phyloP scores from a whole-genome alignment of 306 rosid species.

The Calophaca sinica region DNA sequence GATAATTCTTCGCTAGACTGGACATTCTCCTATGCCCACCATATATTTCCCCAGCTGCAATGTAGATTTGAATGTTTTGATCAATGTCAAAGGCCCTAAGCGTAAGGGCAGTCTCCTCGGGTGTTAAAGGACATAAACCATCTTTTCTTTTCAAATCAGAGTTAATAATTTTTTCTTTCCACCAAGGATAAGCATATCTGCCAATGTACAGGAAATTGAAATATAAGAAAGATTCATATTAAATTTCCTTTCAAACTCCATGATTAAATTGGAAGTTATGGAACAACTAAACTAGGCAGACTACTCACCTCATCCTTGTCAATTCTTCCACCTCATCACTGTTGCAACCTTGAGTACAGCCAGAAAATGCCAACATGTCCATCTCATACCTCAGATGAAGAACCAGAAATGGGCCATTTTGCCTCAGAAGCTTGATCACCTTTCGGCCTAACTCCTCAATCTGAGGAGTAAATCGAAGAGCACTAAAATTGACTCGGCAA shows the following conservation, averaged over 20 bases:
- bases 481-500: constrained; percentile 88
- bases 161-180: constrained; percentile 89
- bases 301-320: constrained; percentile 89
- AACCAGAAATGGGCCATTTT: constrained; percentile 83
- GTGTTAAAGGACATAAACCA: constrained; percentile 93
- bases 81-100: constrained; percentile 84
- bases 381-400: constrained; percentile 95
- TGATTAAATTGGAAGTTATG: constrained; percentile 31
- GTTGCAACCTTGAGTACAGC: constrained; percentile 91
- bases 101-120: constrained; percentile 91
- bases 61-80: constrained; percentile 79
- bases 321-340: constrained; percentile 86
- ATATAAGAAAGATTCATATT: not conserved
- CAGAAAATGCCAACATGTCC: constrained; percentile 98
- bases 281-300: constrained; percentile 26
- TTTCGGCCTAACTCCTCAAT: constrained; percentile 88
- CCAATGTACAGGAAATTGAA: constrained; percentile 17
- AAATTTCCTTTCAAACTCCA: not conserved
- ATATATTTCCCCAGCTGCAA: constrained; percentile 74
- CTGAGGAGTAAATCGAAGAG: constrained; percentile 89
- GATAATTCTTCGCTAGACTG: constrained; percentile 68
- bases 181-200: constrained; percentile 91
- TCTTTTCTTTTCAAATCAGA: constrained; percentile 91
- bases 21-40: constrained; percentile 80
- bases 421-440: constrained; percentile 80